These are phyloP conservation scores for Laetiporus sulphureus DNA, from an alignment of 1,284 basidiomycete genomes.

Conservation along the genomic window DNA sequence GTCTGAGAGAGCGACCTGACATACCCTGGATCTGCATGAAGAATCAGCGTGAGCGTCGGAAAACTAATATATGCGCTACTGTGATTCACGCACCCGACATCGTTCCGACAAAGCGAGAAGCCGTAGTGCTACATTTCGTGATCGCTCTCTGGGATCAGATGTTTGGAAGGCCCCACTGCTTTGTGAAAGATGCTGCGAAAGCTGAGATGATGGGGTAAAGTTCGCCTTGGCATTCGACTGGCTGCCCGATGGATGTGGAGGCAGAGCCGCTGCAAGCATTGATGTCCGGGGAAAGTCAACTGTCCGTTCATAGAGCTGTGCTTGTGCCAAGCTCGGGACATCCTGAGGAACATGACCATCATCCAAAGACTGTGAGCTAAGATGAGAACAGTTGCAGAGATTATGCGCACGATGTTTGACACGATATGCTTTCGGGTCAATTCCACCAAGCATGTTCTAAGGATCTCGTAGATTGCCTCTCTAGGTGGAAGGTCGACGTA, in stretches of 20 bases:
- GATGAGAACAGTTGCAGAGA: too few species aligned
- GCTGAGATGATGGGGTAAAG: background rate
- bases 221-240: background rate
- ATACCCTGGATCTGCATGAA: conserved; percentile 56
- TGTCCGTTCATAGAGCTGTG: conserved; percentile 47
- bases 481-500: conserved; percentile 88
- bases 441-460: conserved; percentile 80
- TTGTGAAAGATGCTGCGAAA: background rate
- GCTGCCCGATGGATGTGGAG: background rate
- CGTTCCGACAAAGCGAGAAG: conserved; percentile 63
- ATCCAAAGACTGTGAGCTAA: background rate
- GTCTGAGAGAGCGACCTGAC: conserved; percentile 85
- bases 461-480: conserved; percentile 90
- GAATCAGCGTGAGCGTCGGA: background rate
- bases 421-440: conserved; percentile 75
- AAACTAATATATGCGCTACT: background rate
- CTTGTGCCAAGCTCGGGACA: conserved; percentile 57
- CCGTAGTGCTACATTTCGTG: conserved; percentile 46
- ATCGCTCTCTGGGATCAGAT: conserved; percentile 36
- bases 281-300: conserved; percentile 17
- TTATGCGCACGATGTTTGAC: conserved; percentile 39
- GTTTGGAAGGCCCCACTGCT: conserved; percentile 7
- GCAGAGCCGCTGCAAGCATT: background rate
- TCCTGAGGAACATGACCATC: conserved; percentile 37
- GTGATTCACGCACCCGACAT: conserved; percentile 58